Percentiles rank a stretch among this genome's conserved stretches.
These are phyloP conservation scores for Arctium lappa DNA, from an alignment of 129 eudicot genomes.

Conservation along the genomic window DNA sequence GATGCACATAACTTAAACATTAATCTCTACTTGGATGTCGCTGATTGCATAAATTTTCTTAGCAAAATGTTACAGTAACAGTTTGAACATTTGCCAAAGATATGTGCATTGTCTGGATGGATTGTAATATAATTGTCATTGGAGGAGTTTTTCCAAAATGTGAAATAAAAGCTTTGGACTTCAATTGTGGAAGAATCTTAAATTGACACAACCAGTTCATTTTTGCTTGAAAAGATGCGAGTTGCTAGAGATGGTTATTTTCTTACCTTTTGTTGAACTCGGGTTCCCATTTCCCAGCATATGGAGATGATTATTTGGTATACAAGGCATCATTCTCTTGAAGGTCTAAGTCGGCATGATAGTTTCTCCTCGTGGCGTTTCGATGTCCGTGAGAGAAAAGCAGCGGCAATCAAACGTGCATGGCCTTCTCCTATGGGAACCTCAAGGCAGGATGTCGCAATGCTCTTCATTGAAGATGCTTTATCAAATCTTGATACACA, in stretches of 20 bases:
- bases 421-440: slow-evolving; percentile 77
- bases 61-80: neutral
- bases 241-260: neutral
- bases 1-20: neutral
- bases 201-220: neutral
- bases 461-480: slow-evolving; percentile 91
- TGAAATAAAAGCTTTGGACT: neutral
- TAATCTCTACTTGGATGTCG: neutral
- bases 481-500: slow-evolving; percentile 75
- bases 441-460: slow-evolving; percentile 30
- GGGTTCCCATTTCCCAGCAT: slow-evolving; percentile 63
- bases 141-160: neutral
- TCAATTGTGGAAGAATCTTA: neutral
- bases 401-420: slow-evolving; percentile 65
- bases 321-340: slow-evolving; percentile 68
- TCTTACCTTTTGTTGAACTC: neutral
- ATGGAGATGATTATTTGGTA: slow-evolving; percentile 92
- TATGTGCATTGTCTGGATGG: neutral
- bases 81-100: neutral
- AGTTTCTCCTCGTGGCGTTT: slow-evolving; percentile 35
- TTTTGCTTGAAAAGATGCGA: neutral
- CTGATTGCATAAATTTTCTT: neutral
- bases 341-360: slow-evolving; percentile 45
- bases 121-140: neutral
- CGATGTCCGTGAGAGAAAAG: slow-evolving; percentile 53